Evolutionary conservation across 805 yeast genomes (phyloP).

Genomic region (Babjeviella inositovora): DNA sequence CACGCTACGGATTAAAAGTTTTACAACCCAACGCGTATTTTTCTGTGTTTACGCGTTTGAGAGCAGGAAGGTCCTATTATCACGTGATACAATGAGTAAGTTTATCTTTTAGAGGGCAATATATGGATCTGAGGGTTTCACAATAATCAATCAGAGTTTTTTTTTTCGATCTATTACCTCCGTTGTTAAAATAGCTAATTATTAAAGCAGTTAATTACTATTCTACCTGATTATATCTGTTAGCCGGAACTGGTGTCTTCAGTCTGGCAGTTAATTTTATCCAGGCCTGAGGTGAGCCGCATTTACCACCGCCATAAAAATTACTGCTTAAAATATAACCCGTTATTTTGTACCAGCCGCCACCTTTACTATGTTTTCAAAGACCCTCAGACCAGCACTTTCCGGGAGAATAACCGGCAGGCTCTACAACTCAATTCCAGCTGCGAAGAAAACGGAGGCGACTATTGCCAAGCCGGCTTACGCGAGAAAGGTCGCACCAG

Average conservation of each 20-base stretch:
- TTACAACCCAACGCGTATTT: no score
- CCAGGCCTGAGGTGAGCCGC: not conserved
- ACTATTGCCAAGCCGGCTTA: not conserved
- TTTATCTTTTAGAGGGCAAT: no score
- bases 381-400: not conserved
- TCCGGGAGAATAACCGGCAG: not conserved
- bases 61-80: no score
- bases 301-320: not conserved
- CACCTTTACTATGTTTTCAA: not conserved
- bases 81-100: no score
- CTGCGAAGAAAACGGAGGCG: not conserved
- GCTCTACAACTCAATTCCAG: not conserved
- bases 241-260: not conserved
- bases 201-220: not conserved
- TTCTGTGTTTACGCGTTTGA: no score
- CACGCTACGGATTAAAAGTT: no score
- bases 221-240: not conserved
- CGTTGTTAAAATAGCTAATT: not conserved
- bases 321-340: no score
- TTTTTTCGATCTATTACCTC: no score
- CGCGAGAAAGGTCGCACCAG: not conserved
- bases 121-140: no score
- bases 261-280: not conserved
- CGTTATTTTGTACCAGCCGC: no score
- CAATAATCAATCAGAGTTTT: no score